Conservation (phyloP, 345 rosid species). For the Theobroma cacao region DNA sequence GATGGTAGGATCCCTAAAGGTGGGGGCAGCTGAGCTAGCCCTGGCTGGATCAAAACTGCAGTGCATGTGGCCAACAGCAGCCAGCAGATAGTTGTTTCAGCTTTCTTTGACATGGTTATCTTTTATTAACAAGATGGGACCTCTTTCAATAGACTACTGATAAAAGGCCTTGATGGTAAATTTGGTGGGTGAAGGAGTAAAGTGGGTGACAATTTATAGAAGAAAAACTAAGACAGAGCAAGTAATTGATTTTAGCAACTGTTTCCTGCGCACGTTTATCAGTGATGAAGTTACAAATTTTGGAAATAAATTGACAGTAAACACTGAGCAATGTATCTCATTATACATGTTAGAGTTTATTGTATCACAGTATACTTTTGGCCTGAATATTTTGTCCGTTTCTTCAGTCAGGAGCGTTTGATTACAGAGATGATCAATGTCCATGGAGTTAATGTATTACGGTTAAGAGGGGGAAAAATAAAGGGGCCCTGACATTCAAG, state of each 20-base stretch:
- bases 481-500: no score
- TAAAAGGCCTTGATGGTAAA: not conserved
- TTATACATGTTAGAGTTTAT: no score
- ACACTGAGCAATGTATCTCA: not conserved
- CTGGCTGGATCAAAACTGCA: not conserved
- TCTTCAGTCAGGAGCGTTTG: no score
- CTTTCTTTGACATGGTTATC: conserved; percentile 1
- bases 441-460: no score
- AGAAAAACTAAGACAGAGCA: not conserved
- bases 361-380: no score
- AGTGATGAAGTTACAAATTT: not conserved
- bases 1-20: not conserved
- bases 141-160: not conserved
- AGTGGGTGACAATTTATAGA: conserved; percentile 7
- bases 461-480: no score
- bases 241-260: not conserved
- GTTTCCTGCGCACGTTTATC: not conserved
- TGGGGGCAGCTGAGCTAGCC: not conserved
- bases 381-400: no score
- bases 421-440: no score
- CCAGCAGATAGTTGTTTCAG: not conserved
- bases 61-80: not conserved
- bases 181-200: not conserved
- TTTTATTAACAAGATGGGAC: not conserved
- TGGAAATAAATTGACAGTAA: not conserved